Evolutionary conservation across 257 asterid genomes (phyloP), one percentile per base, ranked within the genome.

Genomic region (Rubia yunnanensis): DNA sequence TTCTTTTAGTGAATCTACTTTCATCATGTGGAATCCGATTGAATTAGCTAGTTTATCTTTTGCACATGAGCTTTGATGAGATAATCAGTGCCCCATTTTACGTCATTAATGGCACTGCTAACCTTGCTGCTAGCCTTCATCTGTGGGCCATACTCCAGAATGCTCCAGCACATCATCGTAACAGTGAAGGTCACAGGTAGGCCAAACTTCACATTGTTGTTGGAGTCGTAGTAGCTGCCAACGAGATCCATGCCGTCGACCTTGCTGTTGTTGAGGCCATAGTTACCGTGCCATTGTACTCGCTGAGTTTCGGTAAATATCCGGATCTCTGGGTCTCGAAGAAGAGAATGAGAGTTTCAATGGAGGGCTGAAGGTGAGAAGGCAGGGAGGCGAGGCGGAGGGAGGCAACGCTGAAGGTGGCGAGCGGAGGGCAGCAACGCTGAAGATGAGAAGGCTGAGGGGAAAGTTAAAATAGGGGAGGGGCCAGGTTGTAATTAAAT

Each of bases 291-390:
- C 99, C 99, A 94, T 17, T 73, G 79, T 5, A 94, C 97, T 62
- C 99, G 77, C 28, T 94, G 98, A 73, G 79, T 18, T 55, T 68
- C 2, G 98, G 99, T 44, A 94, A 79, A 54, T 84, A 88, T 41
- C 99, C 99, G 74, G 99, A 94, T 84, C 99, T 86, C 81, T 90
- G 99, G 56, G 99, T 98, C 75, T 94, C 99, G 58, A 86, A 90
- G 79, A 94, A 94, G 61, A 94, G 86, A 77, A 94, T 65, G 83
- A n/a, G n/a, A n/a, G n/a, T n/a, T n/a, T n/a, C n/a, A n/a, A n/a
- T n/a, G n/a, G n/a, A n/a, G n/a, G n/a, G n/a, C n/a, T n/a, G n/a
- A n/a, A n/a, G n/a, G n/a, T n/a, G n/a, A n/a, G n/a, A n/a, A n/a
- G n/a, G n/a, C n/a, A n/a, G n/a, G n/a, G n/a, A n/a, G n/a, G n/a